Percentiles rank a stretch among this genome's conserved stretches.
Evolutionary conservation across 1,284 basidiomycete species (phyloP).

Genomic region (Tilletia setariae): DNA sequence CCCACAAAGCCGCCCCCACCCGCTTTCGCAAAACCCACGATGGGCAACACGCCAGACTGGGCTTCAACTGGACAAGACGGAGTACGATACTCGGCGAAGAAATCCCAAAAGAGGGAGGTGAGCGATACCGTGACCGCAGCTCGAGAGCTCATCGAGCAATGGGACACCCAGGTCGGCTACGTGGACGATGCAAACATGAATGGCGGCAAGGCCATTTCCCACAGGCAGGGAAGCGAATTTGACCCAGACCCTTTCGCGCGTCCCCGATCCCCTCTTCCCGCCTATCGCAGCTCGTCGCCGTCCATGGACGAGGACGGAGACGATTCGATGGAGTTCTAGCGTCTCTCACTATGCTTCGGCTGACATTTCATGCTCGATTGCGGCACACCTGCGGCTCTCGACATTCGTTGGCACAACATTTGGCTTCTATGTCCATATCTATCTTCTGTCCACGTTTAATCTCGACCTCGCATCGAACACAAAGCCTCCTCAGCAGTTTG

Average conservation of each 20-base stretch:
- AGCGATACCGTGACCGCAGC: neutral
- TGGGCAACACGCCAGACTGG: neutral
- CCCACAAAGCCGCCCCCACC: neutral
- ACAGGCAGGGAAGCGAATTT: neutral
- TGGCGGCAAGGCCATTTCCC: neutral
- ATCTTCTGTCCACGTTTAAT: too few species aligned
- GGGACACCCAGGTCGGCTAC: constrained; percentile 5
- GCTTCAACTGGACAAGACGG: neutral
- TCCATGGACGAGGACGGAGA: neutral
- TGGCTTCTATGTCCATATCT: too few species aligned
- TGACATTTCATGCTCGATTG: too few species aligned
- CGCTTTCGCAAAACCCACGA: neutral
- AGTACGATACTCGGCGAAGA: neutral
- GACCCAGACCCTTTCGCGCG: neutral
- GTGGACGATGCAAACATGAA: neutral
- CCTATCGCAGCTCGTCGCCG: neutral
- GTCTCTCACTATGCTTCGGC: too few species aligned
- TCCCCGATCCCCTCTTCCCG: neutral
- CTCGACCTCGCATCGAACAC: too few species aligned
- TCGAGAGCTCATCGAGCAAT: constrained; percentile 5
- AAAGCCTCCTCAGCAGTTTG: too few species aligned
- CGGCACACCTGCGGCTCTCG: too few species aligned
- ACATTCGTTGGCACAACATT: too few species aligned
- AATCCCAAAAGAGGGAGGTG: neutral
- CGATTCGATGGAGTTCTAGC: neutral